Base-by-base conservation (phyloP, 2,329 filamentous ascomycete genomes). In the Ophiocordyceps australis region DNA sequence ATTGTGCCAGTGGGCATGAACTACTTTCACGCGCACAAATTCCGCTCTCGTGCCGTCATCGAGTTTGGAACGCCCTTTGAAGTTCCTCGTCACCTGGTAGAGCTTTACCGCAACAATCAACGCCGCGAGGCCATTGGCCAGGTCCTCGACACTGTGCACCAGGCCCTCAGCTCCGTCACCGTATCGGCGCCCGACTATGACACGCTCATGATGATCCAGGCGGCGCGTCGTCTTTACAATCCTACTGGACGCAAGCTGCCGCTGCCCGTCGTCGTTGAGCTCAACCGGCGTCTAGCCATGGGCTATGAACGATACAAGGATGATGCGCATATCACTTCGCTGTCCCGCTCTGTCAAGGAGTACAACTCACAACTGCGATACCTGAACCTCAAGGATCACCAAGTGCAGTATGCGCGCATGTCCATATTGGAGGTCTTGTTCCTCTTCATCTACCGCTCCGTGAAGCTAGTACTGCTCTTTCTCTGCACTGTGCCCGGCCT, bases 1-100 rank as follows among this genome's bases (percentile, higher is more conserved):
- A 94, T 98, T 39, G 81, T 98, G 14, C 89, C 89, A 4, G 85
- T 89, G 26, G 86, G 86, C 40, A 94, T 98, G 86, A 98, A 98
- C 52, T 98, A 98, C 53, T 98, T 98, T 55, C 86, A 95, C 51
- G 80, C 86, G 1, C 86, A 98, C 62, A 98, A 95, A 50, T 98
- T 98, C 53, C 77, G 86, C 23, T 95, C 86, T 35, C 71, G 89
- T 45, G 89, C 86, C 19, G 86, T 98, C 5, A 74, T 95, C 32
- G 89, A 98, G 45, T 98, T 95, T 40, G 89, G 89, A 7, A 74
- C 71, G 15, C 83, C 89, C 0, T 74, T 95, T 34, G 79, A 92
- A 36, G 73, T 95, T 8, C 77, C 83, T 1, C 58, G 60, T 13
- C 78, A 92, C 41, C 56, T 94, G 18, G 81, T 94, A 5, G 66